Conservation (phyloP, 2,329 filamentous ascomycete genomes). For the Macrophomina phaseolina region DNA sequence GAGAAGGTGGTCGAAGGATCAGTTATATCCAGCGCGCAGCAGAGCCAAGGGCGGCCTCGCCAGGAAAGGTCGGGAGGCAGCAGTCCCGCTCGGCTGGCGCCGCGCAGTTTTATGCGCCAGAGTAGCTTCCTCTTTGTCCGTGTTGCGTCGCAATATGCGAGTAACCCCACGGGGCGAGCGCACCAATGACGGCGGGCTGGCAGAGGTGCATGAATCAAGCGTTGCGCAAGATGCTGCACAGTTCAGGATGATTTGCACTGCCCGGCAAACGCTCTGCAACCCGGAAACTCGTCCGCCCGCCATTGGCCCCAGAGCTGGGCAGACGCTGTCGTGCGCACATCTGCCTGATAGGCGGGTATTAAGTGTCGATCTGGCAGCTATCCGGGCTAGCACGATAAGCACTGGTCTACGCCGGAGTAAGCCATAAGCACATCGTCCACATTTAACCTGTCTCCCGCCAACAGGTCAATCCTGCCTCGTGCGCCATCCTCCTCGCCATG, state of each 20-base stretch:
- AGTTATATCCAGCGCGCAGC: neutral
- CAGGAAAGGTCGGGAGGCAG: neutral
- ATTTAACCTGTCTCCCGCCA: conserved; percentile 6
- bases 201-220: neutral
- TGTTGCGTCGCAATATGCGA: conserved; percentile 4
- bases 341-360: conserved; percentile 8
- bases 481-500: neutral
- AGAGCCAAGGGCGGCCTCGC: conserved; percentile 6
- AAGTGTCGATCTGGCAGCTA: conserved; percentile 2
- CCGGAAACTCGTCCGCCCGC: neutral
- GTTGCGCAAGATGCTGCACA: conserved; percentile 15
- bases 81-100: conserved; percentile 6
- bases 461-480: neutral
- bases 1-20: neutral
- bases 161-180: neutral
- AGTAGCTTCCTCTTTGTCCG: neutral
- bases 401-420: neutral
- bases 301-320: neutral
- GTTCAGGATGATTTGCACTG: neutral
- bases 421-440: neutral
- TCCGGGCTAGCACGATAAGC: conserved; percentile 9
- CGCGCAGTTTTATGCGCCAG: conserved; percentile 2
- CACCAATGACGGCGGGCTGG: neutral
- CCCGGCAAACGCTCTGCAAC: neutral
- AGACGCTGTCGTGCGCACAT: neutral